These are phyloP conservation scores for Aspergillus heteromorphus DNA, from an alignment of 495 filamentous ascomycete species.

Conservation along the genomic window DNA sequence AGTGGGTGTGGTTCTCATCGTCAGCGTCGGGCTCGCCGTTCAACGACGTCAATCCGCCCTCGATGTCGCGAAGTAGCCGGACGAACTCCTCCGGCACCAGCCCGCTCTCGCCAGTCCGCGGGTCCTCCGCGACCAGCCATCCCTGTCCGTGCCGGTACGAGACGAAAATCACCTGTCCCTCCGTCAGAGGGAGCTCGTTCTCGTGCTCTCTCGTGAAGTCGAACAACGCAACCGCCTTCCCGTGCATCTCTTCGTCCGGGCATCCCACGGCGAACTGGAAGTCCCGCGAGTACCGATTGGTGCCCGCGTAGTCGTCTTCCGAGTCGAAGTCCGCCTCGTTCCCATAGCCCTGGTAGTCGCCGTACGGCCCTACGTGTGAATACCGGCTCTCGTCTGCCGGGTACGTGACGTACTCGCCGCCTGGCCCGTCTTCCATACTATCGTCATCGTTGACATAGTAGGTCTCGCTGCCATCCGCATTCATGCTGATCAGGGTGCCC, in stretches of 20 bases:
- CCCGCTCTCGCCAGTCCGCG: slow-evolving; percentile 81
- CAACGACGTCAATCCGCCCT: slow-evolving; percentile 55
- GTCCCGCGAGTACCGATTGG: slow-evolving; percentile 69
- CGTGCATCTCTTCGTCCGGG: slow-evolving; percentile 96
- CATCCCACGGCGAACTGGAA: slow-evolving; percentile 95
- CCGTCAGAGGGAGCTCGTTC: slow-evolving; percentile 86
- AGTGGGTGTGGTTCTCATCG: slow-evolving; percentile 19
- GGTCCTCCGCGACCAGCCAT: slow-evolving; percentile 95
- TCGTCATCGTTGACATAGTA: slow-evolving; percentile 69
- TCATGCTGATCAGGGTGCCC: slow-evolving; percentile 60
- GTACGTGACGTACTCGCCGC: slow-evolving; percentile 77
- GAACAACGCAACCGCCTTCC: slow-evolving; percentile 91
- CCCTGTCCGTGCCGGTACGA: slow-evolving; percentile 93
- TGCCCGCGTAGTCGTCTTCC: slow-evolving; percentile 52
- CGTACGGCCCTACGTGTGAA: slow-evolving; percentile 40
- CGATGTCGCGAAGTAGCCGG: slow-evolving; percentile 84
- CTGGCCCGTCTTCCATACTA: slow-evolving; percentile 59
- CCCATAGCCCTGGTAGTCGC: slow-evolving; percentile 52
- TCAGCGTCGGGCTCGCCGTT: slow-evolving; percentile 34
- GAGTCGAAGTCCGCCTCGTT: slow-evolving; percentile 52
- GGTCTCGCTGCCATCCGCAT: slow-evolving; percentile 68
- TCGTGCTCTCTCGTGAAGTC: slow-evolving; percentile 94
- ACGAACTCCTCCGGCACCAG: slow-evolving; percentile 97
- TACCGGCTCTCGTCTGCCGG: slow-evolving; percentile 59
- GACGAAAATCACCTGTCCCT: slow-evolving; percentile 95